Conservation (phyloP, 2,329 filamentous ascomycete species). For the Arthrobotrys sinensis region DNA sequence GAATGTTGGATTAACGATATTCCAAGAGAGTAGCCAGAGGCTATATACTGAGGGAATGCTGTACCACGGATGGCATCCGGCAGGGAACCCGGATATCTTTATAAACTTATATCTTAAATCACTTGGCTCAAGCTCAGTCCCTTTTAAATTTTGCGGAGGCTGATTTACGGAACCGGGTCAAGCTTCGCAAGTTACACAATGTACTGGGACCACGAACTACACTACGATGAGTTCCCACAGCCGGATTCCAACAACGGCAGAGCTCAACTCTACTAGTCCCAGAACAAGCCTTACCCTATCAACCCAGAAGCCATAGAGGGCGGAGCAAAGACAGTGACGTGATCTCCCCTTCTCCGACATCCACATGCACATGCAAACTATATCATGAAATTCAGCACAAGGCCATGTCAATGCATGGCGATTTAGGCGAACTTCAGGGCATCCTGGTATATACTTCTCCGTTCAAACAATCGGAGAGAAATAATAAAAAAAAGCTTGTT, state of each 20-base stretch:
- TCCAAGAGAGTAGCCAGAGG: not conserved
- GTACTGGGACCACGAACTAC: not conserved
- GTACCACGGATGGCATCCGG: not conserved
- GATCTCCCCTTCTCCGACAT: not conserved
- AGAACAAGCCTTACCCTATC: not conserved
- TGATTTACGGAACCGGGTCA: not conserved
- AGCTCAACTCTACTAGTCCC: not conserved
- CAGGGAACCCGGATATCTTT: slow-evolving; percentile 1
- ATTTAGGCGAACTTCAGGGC: slow-evolving; percentile 14
- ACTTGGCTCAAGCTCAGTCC: too few relatives aligned
- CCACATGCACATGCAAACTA: not conserved
- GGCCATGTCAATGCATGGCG: not conserved
- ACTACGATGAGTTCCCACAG: not conserved
- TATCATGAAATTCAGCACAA: not conserved
- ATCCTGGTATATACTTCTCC: not conserved
- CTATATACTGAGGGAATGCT: not conserved
- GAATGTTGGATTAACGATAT: not conserved
- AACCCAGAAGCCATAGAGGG: not conserved
- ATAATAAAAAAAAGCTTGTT: not conserved
- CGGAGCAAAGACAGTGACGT: slow-evolving; percentile 19
- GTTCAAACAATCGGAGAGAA: not conserved
- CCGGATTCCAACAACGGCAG: not conserved
- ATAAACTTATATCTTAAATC: not conserved
- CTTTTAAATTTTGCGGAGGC: too few relatives aligned
- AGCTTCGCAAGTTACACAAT: not conserved